Base-by-base conservation (phyloP, 495 filamentous ascomycete genomes). In the Talaromyces thailandensis region DNA sequence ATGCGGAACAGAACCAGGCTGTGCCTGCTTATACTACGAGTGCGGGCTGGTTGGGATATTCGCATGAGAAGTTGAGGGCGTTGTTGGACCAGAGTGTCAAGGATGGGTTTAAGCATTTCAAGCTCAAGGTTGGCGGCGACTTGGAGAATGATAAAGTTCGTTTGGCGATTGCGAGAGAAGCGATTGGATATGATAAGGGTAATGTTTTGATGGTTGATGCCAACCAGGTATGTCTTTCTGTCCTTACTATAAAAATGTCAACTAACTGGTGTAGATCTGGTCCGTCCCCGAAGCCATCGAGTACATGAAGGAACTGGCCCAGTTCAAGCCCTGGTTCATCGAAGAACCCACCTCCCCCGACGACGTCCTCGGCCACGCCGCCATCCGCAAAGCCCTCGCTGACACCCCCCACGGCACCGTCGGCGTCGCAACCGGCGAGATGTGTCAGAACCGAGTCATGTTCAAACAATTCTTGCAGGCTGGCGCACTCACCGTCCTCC, bases 281-380 rank as follows among this genome's bases (percentile, higher is more conserved):
- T 88, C 85, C 48, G 92, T 96, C 28, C 91, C 91, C 14, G 90
- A 96, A 73, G 92, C 92, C 1, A 93, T 96, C 66, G 84, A 82
- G 58, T 90, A 92, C 80, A 96, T 96, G 91, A 77, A 86, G 61
- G 71, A 89, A 66, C 86, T 96, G 21, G 86, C 83, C 35, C 85
- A 91, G 64, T 96, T 90, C 81, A 86, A 88, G 78, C 92, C 92
- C 50, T 96, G 92, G 92, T 96, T 96, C 77, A 96, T 96, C 67
- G 92, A 96, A 76, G 92, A 96, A 81, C 92, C 92, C n/a, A 96
- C 92, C 50, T 91, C 87, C 48, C 92, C 92, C 14, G 92, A 96
- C 68, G 92, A 96, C 75, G 86, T 96, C 61, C 85, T 93, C 50
- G 92, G 92, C 40, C 92, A 96, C 80, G 88, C 87, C 59, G 87